These are phyloP conservation scores for Carex myosuroides DNA, from an alignment of 176 grass and related monocot species.

Conservation along the genomic window DNA sequence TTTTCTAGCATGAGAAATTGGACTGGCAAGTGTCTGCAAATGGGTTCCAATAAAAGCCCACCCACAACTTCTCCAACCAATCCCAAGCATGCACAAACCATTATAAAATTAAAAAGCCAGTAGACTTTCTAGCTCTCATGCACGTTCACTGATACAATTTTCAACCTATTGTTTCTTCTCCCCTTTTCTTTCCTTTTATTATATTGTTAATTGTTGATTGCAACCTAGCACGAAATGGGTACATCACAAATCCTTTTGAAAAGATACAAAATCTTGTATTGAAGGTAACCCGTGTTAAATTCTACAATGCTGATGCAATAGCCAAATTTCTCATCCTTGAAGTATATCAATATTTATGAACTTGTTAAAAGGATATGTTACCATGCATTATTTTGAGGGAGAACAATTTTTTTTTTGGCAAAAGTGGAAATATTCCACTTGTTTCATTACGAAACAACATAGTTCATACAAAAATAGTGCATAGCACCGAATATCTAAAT, in stretches of 20 bases:
- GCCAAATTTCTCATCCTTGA: neutral
- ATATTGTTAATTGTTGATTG: neutral
- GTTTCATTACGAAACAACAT: too few species aligned
- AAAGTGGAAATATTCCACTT: too few species aligned
- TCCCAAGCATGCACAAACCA: slow-evolving; percentile 8
- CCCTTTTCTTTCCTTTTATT: neutral
- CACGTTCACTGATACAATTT: neutral
- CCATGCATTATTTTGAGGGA: neutral
- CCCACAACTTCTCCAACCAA: neutral
- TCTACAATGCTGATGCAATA: neutral
- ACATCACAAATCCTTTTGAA: neutral
- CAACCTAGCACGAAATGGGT: neutral
- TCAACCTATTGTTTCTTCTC: slow-evolving; percentile 12
- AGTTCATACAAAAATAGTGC: too few species aligned
- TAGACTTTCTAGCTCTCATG: slow-evolving; percentile 7
- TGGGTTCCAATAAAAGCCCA: slow-evolving; percentile 16
- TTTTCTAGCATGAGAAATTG: slow-evolving; percentile 14
- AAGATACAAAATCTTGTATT: neutral
- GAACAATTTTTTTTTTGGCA: neutral
- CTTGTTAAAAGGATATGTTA: neutral
- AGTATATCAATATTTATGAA: neutral
- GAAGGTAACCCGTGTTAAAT: neutral
- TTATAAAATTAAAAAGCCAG: neutral
- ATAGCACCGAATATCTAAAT: too few species aligned
- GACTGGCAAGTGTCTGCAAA: neutral